Base-by-base conservation (phyloP, 2,329 filamentous ascomycete genomes). In the Cladosporium sp. region DNA sequence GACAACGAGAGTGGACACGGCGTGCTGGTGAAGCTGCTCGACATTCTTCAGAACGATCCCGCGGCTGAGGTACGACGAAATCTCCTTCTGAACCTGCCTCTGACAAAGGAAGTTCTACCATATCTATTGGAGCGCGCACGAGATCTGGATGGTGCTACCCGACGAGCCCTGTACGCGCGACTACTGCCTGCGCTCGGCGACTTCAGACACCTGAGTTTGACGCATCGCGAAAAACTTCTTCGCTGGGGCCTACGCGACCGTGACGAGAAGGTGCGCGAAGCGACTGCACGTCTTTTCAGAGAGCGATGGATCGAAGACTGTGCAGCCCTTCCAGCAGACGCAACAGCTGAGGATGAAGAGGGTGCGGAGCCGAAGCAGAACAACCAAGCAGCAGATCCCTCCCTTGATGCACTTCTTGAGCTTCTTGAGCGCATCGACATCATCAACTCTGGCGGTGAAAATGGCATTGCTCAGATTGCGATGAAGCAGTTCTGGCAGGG, bases 251-350 rank as follows among this genome's bases (percentile, higher is more conserved):
- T 99, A 48, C 88, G 93, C 46, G 95, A 99, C 76, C 88, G 95
- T 77, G 95, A 99, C 70, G 94, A 98, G 70, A 92, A 91, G 71
- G 95, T 99, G 14, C 88, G 93, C 61, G 96, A 97, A 76, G 94
- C 94, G 10, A 91, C 95, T 3, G 92, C 91, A 8, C 89, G 91
- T 54, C 83, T 98, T 7, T 99, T 99, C 80, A 88, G 91, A 67
- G 93, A 97, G 74, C 88, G 92, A n/a, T 99, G 95, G 95, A 94
- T 99, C 67, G 94, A 98, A 75, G 92, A 98, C 74, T 97, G 93
- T 72, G 93, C 91, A 6, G 89, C 89, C 2, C 83, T 86, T 1
- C 81, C 84, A 8, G 85, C 88, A 43, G 82, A 83, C 21, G 80
- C 85, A 11, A 85, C 84, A 11, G 85, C 84, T 36, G 84, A 85